These are phyloP conservation scores for Paulownia fortunei DNA, from an alignment of 257 asterid genomes.

Conservation along the genomic window DNA sequence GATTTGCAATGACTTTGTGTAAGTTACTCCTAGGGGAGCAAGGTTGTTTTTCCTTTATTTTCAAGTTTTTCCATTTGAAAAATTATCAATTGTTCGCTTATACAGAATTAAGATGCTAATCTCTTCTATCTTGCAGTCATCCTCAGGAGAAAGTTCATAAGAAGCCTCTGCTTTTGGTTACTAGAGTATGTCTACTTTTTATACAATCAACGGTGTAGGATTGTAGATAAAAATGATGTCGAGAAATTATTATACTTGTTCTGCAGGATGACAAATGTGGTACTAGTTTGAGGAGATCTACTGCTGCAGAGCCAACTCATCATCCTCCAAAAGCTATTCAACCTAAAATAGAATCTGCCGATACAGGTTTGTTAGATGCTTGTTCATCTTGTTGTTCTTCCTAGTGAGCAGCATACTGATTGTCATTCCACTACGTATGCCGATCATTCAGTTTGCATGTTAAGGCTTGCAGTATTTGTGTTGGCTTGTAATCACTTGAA, in stretches of 20 bases:
- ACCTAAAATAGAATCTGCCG: not conserved
- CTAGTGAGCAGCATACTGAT: not conserved
- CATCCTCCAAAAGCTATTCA: constrained; percentile 1
- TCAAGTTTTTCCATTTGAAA: not conserved
- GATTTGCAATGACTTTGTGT: not conserved
- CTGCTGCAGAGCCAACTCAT: constrained; percentile 3
- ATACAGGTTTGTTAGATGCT: constrained; percentile 13
- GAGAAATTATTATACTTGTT: not conserved
- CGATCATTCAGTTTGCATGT: not conserved
- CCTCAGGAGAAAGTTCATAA: not conserved
- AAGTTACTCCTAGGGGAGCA: not conserved
- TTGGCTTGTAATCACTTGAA: not conserved
- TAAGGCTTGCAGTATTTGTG: not conserved
- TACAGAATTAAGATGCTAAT: not conserved
- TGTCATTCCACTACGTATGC: not conserved
- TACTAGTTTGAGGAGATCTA: not conserved
- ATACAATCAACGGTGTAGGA: not conserved
- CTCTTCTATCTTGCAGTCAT: constrained; percentile 1
- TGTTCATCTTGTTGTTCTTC: not conserved
- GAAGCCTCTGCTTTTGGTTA: not conserved
- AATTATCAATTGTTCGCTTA: not conserved
- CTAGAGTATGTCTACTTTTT: not conserved
- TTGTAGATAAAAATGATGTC: not conserved
- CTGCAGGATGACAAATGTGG: constrained; percentile 13
- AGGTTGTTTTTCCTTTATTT: not conserved